Evolutionary conservation across 129 eudicot genomes (phyloP).

Genomic region (Pseudognaphalium luteoalbum): DNA sequence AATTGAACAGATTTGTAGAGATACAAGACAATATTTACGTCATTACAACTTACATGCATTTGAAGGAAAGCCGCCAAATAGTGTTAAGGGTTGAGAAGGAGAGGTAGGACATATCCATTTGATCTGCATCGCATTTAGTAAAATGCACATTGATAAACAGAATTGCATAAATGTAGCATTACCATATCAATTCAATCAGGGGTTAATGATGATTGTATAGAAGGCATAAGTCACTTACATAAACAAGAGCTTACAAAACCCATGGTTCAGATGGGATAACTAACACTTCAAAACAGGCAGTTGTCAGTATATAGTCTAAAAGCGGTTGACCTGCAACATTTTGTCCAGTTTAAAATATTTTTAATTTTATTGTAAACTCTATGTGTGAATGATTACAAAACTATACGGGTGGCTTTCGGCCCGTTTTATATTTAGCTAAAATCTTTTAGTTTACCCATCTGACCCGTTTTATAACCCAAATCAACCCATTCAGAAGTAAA

Average conservation of each 20-base stretch:
- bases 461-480: neutral
- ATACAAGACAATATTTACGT: constrained; percentile 2
- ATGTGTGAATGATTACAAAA: neutral
- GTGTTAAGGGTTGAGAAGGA: constrained; percentile 75
- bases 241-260: neutral
- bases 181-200: neutral
- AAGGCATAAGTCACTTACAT: constrained; percentile 5
- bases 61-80: constrained; percentile 93
- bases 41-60: constrained; percentile 73
- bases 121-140: constrained; percentile 54
- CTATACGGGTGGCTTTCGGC: neutral
- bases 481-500: constrained; percentile 1
- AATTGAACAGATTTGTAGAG: neutral
- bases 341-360: neutral
- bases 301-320: neutral
- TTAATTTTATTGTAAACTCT: neutral
- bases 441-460: neutral
- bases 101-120: constrained; percentile 99
- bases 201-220: constrained; percentile 10
- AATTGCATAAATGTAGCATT: neutral
- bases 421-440: neutral
- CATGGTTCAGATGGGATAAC: neutral
- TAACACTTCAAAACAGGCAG: neutral
- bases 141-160: constrained; percentile 18
- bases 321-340: neutral